Percentiles rank a stretch among this genome's conserved stretches.
phyloP scores from a whole-genome alignment of 805 yeast genomes.

The Candida tallmaniae region DNA sequence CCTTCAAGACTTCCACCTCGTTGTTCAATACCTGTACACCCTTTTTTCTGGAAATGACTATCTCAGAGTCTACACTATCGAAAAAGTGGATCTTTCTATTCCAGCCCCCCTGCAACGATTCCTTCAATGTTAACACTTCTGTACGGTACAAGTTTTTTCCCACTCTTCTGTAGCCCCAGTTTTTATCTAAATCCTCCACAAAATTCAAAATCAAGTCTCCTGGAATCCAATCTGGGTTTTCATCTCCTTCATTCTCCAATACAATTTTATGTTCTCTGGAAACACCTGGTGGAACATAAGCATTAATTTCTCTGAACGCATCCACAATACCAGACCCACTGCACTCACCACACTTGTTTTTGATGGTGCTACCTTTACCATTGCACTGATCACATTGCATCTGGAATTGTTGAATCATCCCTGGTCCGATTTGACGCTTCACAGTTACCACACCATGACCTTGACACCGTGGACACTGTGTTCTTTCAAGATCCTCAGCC shows the following conservation, averaged over 20 bases:
- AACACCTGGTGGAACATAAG: constrained; percentile 69
- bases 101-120: constrained; percentile 84
- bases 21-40: constrained; percentile 60
- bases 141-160: constrained; percentile 72
- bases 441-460: constrained; percentile 71
- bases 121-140: constrained; percentile 67
- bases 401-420: constrained; percentile 84
- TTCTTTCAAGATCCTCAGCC: constrained; percentile 68
- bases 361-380: constrained; percentile 70
- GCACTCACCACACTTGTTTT: constrained; percentile 64
- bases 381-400: constrained; percentile 73
- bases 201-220: constrained; percentile 73
- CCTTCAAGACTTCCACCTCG: constrained; percentile 64
- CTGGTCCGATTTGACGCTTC: constrained; percentile 77
- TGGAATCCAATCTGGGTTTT: constrained; percentile 72
- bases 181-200: constrained; percentile 49
- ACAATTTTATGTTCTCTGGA: constrained; percentile 55
- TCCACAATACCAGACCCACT: constrained; percentile 62
- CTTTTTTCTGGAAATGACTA: constrained; percentile 41
- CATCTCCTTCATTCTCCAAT: constrained; percentile 76
- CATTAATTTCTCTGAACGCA: constrained; percentile 50
- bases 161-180: constrained; percentile 83
- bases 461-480: constrained; percentile 61
- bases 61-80: constrained; percentile 50
- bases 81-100: constrained; percentile 58